A percentile compares a stretch with the other conserved stretches of the same genome.
Conservation (phyloP, 208 protist genomes). For the Trypanosoma platydactyli region DNA sequence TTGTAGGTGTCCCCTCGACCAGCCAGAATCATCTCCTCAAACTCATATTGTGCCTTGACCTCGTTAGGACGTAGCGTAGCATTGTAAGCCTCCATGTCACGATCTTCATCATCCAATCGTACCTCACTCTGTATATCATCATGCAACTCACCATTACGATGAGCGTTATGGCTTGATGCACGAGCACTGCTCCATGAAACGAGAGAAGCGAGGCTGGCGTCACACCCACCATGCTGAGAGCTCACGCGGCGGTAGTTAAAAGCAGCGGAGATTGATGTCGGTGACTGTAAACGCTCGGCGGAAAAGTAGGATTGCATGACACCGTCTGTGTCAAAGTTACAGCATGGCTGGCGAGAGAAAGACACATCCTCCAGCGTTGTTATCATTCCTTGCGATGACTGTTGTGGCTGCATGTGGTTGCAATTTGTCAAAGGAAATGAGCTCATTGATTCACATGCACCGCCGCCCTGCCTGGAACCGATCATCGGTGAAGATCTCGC, state of each 20-base stretch:
- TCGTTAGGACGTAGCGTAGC: constrained; percentile 24
- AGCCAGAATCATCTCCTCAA: neutral
- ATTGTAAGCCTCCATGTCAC: constrained; percentile 18
- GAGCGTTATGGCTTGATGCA: neutral
- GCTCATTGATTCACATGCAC: neutral
- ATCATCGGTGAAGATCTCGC: constrained; percentile 4
- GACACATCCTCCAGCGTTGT: too few relatives aligned
- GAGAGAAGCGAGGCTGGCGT: neutral
- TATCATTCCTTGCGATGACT: too few relatives aligned
- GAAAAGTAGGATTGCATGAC: neutral
- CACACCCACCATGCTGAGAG: neutral
- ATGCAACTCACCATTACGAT: neutral
- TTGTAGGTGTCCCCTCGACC: neutral
- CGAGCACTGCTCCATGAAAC: neutral
- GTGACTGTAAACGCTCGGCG: neutral
- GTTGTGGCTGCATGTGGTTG: too few relatives aligned
- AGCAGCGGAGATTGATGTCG: neutral
- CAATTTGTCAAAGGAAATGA: too few relatives aligned
- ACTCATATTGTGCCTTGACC: constrained; percentile 1
- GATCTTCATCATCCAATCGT: constrained; percentile 4
- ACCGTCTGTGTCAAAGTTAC: neutral
- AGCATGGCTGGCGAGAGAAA: too few relatives aligned
- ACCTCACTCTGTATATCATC: neutral
- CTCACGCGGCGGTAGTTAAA: neutral
- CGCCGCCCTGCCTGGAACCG: neutral